Evolutionary conservation across 2,329 filamentous ascomycete species (phyloP), one percentile per base, ranked within the genome.

Genomic region (Mycosphaerelloides madeirae): DNA sequence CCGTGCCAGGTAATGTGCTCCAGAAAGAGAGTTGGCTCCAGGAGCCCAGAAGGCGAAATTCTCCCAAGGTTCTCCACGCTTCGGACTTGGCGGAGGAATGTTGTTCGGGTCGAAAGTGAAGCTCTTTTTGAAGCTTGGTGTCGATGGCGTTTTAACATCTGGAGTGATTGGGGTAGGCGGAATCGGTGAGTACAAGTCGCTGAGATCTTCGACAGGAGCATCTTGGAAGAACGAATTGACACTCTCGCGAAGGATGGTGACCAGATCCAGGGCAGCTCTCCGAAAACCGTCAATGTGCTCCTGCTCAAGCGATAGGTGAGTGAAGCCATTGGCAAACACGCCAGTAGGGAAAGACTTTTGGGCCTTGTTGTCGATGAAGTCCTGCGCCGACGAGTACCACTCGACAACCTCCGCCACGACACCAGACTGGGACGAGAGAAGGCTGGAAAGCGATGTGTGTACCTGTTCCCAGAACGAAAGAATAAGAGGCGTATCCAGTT

Each of bases 1-100:
- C 63, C 85, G 88, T 39, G 85, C 82, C 4, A 98, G 76, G 60
- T 95, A 96, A 64, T 95, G 81, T 1, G 91, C 87, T n/a, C 87
- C 91, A 46, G 89, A 94, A 18, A 97, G 72, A 0, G 90, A 90
- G 61, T 96, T 97, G 2, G 89, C 86, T 69, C 86, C 84, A 0
- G 91, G 93, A 3, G 91, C 90, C 90, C 91, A 97, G 66, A 97
- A 98, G 0, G 90, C 91, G 65, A 69, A 93, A 81, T 69, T 91
- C 85, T 97, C 93, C 88, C 89, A 97, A 0, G 83, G 72, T 5
- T 90, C 91, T 34, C 79, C 79, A 55, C 77, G 65, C 3, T 68
- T 86, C 0, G 88, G 87, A 0, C 85, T 87, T 1, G 84, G 82
- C 1, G 83, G 81, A 1, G 88, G 90, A 2, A 87, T 72, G 50